Evolutionary conservation across 768 basidiomycete genomes (phyloP), one percentile per base, ranked within the genome.

Genomic region (Lentinula guzmanii): DNA sequence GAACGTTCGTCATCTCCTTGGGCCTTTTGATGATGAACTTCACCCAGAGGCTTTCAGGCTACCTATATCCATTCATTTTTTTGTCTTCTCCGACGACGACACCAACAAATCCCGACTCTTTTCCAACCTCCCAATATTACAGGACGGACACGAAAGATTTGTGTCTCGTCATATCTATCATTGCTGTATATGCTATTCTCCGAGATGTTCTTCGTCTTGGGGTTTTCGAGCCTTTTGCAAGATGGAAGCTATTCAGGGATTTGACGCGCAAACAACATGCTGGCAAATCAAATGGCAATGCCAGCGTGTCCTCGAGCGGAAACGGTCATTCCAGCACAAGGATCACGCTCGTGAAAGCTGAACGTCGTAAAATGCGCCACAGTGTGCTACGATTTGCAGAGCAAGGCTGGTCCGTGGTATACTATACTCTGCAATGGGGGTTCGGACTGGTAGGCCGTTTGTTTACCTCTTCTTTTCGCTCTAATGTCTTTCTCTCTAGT

Each of bases 321-420:
- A 56, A 54, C 64, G 65, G 48, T 51, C 67, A n/a, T 57, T 58
- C 55, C 64, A 68, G 34, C 24, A 11, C 33, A 34, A 51, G 39
- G 15, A 13, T 21, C 33, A 31, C n/a, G 24, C 31, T 60, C 52
- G 37, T 42, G 4, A 59, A 53, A 21, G 52, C 43, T 24, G 42
- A 91, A 67, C 75, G 81, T 18, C 84, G 79, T 57, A 82, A 78
- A 65, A 77, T 91, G 62, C 84, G 88, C 62, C 80, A 89, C 69
- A 87, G 85, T 63, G 86, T 94, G 45, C 71, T 91, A 50, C 80
- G 97, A 67, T 98, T 98, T 70, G 92, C 93, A 2, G 97, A 99
- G 72, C 97, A 99, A 75, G 91, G 93, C 61, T 98, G 94, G 92
- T 86, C 85, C 39, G 80, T 87, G 50, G 73, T 92, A 53, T 98